Conservation (phyloP, 352 stramenopile species). For the Thalassiosira livingstoniorum region DNA sequence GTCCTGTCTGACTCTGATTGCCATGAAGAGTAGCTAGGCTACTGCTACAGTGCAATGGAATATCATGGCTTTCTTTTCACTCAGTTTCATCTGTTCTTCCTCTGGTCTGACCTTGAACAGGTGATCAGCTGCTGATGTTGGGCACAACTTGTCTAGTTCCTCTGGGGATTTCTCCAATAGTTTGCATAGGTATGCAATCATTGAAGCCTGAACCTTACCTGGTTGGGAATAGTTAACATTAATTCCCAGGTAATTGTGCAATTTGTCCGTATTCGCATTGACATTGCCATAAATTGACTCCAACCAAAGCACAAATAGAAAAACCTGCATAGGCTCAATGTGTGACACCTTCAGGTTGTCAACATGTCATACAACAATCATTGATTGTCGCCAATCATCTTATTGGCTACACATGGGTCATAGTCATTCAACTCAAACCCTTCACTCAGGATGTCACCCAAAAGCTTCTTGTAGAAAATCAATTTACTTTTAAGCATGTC, state of each 20-base stretch:
- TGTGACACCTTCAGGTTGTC: slow-evolving; percentile 1
- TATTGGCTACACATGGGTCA: slow-evolving; percentile 3
- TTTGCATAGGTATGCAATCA: not conserved
- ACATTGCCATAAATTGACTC: not conserved
- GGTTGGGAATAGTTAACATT: not conserved
- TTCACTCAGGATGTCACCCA: not conserved
- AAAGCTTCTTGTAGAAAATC: not conserved
- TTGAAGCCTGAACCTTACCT: not conserved
- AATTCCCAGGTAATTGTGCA: not conserved
- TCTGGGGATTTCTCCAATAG: not conserved
- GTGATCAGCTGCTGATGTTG: not conserved
- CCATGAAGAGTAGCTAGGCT: not conserved
- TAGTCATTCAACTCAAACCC: not conserved
- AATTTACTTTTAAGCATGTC: not conserved
- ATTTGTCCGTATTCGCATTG: not conserved
- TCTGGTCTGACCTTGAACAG: not conserved
- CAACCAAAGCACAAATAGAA: not conserved
- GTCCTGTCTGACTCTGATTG: not conserved
- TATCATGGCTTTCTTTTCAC: not conserved
- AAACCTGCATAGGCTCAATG: not conserved
- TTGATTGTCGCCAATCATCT: not conserved
- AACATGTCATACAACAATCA: not conserved
- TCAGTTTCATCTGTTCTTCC: not conserved
- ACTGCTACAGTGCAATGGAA: not conserved
- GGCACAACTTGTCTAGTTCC: not conserved